These are phyloP conservation scores for Phaseolus lunatus DNA, from an alignment of 306 rosid genomes.

Conservation along the genomic window DNA sequence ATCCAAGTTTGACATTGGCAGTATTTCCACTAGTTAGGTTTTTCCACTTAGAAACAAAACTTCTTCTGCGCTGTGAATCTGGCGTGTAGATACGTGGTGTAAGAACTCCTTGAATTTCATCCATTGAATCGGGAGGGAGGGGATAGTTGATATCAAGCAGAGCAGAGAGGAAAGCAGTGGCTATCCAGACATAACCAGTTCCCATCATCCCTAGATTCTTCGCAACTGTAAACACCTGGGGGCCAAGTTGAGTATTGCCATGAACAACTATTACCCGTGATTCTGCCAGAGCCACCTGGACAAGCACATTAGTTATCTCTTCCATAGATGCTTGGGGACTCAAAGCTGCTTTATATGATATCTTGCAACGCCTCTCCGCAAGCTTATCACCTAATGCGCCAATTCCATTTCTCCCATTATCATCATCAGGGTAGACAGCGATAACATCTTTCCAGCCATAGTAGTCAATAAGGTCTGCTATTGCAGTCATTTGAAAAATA, in stretches of 20 bases:
- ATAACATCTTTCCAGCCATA: conserved; percentile 87
- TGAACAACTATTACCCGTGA: conserved; percentile 83
- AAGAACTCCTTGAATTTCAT: conserved; percentile 75
- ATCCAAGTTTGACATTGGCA: conserved; percentile 52
- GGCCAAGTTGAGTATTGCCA: conserved; percentile 55
- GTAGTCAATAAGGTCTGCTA: conserved; percentile 76
- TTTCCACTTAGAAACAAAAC: conserved; percentile 79
- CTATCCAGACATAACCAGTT: conserved; percentile 92
- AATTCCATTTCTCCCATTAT: conserved; percentile 90
- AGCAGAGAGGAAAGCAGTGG: conserved; percentile 76
- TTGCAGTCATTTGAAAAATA: conserved; percentile 83
- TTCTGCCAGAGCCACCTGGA: conserved; percentile 81
- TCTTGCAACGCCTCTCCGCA: conserved; percentile 78
- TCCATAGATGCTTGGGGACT: conserved; percentile 53
- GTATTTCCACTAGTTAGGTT: conserved; percentile 62
- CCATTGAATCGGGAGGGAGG: conserved; percentile 53
- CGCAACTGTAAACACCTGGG: conserved; percentile 65
- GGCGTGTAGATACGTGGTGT: conserved; percentile 76
- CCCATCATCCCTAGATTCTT: conserved; percentile 82
- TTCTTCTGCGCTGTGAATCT: conserved; percentile 68
- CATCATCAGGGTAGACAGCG: conserved; percentile 88
- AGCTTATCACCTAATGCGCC: conserved; percentile 76
- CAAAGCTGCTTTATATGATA: conserved; percentile 85
- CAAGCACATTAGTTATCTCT: conserved; percentile 70
- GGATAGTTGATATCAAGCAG: conserved; percentile 62